Conservation (phyloP, 2,329 filamentous ascomycete species). For the Clarireedia paspali region DNA sequence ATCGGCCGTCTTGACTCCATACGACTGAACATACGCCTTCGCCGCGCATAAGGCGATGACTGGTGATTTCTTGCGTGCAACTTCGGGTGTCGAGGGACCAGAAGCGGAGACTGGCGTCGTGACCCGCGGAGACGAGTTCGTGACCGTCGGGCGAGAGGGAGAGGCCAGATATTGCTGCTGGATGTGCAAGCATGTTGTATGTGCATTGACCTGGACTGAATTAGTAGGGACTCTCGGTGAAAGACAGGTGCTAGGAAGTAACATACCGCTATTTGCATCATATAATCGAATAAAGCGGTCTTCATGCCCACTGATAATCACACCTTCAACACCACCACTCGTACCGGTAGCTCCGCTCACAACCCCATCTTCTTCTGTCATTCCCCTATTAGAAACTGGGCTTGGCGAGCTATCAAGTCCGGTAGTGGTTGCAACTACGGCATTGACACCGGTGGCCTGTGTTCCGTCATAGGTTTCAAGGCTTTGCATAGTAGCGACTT, state of each 20-base stretch:
- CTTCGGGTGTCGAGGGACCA: conserved; percentile 95
- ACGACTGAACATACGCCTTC: conserved; percentile 92
- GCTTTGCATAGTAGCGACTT: conserved; percentile 87
- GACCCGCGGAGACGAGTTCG: conserved; percentile 90
- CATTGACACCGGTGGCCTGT: conserved; percentile 75
- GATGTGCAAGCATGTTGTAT: conserved; percentile 96
- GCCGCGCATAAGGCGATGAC: conserved; percentile 87
- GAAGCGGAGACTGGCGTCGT: conserved; percentile 92
- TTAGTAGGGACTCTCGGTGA: background rate
- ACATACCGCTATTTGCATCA: conserved; percentile 95
- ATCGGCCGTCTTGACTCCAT: conserved; percentile 91
- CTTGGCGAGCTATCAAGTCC: conserved; percentile 62
- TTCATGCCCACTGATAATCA: conserved; percentile 94
- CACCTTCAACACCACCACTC: conserved; percentile 74
- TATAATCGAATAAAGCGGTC: conserved; percentile 96
- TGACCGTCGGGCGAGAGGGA: conserved; percentile 88
- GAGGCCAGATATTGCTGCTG: conserved; percentile 83
- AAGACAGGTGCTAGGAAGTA: background rate
- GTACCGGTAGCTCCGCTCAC: conserved; percentile 76
- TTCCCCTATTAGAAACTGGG: conserved; percentile 53
- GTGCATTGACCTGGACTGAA: conserved; percentile 81
- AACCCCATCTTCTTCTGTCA: conserved; percentile 65
- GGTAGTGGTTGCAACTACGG: conserved; percentile 78
- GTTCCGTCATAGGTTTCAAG: conserved; percentile 90
- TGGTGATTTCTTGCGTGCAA: conserved; percentile 92